phyloP scores from a whole-genome alignment of 2,329 filamentous ascomycete genomes.

The Pseudocercospora ulei region DNA sequence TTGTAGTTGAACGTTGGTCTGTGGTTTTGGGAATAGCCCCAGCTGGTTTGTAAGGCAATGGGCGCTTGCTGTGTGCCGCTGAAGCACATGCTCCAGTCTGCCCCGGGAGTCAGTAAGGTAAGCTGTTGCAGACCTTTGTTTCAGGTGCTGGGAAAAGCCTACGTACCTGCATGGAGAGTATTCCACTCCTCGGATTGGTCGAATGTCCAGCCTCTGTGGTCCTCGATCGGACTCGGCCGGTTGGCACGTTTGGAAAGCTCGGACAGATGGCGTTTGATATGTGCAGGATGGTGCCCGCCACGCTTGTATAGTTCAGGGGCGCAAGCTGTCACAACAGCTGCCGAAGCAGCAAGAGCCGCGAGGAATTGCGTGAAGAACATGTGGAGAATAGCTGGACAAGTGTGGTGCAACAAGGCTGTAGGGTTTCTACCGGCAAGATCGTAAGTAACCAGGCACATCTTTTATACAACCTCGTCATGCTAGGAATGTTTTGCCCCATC shows the following conservation, averaged over 20 bases:
- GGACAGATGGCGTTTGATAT: conserved; percentile 7
- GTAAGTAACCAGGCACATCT: too few relatives aligned
- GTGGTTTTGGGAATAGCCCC: background rate
- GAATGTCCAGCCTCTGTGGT: conserved; percentile 17
- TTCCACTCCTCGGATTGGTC: conserved; percentile 20
- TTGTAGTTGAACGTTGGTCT: conserved; percentile 29
- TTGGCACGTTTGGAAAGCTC: conserved; percentile 11
- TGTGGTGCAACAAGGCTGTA: too few relatives aligned
- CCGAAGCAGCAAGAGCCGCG: conserved; percentile 10
- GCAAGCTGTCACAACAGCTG: conserved; percentile 13
- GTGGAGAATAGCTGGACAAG: too few relatives aligned
- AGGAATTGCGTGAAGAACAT: conserved; percentile 11
- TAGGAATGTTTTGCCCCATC: too few relatives aligned
- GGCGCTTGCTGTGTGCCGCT: conserved; percentile 18
- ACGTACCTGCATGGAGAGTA: conserved; percentile 13
- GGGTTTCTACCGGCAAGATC: too few relatives aligned
- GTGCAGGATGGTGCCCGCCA: conserved; percentile 12
- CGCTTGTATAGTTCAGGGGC: conserved; percentile 19
- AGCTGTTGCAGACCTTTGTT: background rate
- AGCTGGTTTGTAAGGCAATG: conserved; percentile 7
- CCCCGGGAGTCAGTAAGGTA: background rate
- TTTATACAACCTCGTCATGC: too few relatives aligned
- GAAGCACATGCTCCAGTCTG: conserved; percentile 18
- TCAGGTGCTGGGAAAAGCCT: background rate
- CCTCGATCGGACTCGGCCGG: conserved; percentile 9